Evolutionary conservation across 805 yeast species (phyloP).

Genomic region (Cyberlindnera veronae): DNA sequence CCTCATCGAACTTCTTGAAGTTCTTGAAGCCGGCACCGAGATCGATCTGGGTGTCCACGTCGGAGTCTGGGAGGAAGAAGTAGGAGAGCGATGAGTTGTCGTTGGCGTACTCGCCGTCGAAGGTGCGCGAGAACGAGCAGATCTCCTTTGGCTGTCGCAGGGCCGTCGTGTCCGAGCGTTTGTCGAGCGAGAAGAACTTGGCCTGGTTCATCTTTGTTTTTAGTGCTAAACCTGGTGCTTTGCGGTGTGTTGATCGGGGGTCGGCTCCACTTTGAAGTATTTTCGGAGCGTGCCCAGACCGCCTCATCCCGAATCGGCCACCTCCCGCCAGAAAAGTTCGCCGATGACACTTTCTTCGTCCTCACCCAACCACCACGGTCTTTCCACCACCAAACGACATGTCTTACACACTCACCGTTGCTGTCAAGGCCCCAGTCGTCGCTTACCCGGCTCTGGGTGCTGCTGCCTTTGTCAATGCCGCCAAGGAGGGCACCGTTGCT

Average conservation of each 20-base stretch:
- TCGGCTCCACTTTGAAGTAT: no score
- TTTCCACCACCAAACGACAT: no score
- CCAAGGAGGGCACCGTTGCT: constrained; percentile 47
- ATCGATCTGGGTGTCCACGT: constrained; percentile 58
- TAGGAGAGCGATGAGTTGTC: constrained; percentile 60
- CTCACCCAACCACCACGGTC: no score
- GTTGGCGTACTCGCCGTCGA: constrained; percentile 48
- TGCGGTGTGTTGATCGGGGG: no score
- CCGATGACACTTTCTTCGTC: no score
- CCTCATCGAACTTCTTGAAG: constrained; percentile 55
- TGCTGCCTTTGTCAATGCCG: constrained; percentile 64
- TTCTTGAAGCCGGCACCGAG: constrained; percentile 60
- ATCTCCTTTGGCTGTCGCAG: constrained; percentile 86
- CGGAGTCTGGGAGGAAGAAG: constrained; percentile 76
- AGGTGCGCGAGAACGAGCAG: constrained; percentile 58
- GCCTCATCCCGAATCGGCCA: no score
- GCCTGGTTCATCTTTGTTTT: constrained; percentile 11
- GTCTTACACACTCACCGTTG: constrained; percentile 53
- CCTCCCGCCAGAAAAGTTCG: no score
- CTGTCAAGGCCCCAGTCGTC: constrained; percentile 81
- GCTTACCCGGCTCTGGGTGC: constrained; percentile 80
- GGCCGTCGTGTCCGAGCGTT: constrained; percentile 58
- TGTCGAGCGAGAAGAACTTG: constrained; percentile 16
- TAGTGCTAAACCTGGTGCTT: no score
- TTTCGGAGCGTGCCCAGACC: no score